Evolutionary conservation across 1,284 basidiomycete genomes (phyloP).

Genomic region (Trichosporon asahii): DNA sequence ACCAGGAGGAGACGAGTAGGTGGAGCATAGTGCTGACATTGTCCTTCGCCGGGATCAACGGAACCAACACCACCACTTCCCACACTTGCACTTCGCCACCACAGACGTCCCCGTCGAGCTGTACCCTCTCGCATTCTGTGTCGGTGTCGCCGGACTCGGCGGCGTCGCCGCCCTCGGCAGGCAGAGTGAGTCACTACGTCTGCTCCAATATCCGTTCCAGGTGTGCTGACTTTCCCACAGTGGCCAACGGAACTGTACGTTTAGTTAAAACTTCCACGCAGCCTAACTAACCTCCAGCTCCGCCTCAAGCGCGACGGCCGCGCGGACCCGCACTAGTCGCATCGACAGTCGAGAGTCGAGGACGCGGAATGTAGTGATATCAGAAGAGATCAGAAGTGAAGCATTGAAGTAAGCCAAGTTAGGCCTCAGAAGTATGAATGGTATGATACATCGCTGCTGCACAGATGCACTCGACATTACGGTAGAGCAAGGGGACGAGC

Average conservation of each 20-base stretch:
- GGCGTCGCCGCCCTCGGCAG: conserved; percentile 24
- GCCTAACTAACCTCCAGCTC: conserved; percentile 12
- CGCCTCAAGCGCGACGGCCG: conserved; percentile 20
- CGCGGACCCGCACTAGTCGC: background rate
- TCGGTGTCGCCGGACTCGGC: conserved; percentile 44
- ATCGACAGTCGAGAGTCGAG: no score
- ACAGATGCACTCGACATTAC: background rate
- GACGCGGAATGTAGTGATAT: background rate
- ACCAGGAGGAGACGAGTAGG: background rate
- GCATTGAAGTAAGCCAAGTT: background rate
- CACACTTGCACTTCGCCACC: background rate
- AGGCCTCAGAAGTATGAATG: background rate
- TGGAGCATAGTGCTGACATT: background rate
- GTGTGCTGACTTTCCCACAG: background rate
- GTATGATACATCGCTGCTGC: background rate
- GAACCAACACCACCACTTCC: background rate
- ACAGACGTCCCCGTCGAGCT: conserved; percentile 51
- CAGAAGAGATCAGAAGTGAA: conserved; percentile 7
- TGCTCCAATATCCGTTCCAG: background rate
- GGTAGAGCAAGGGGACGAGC: background rate
- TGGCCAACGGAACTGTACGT: conserved; percentile 9
- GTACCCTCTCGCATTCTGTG: conserved; percentile 50
- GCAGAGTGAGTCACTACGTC: conserved; percentile 20
- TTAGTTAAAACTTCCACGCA: background rate
- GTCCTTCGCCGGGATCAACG: background rate